These are phyloP conservation scores for Suhomyces wounanorum DNA, from an alignment of 1,139 yeast genomes.

Conservation along the genomic window DNA sequence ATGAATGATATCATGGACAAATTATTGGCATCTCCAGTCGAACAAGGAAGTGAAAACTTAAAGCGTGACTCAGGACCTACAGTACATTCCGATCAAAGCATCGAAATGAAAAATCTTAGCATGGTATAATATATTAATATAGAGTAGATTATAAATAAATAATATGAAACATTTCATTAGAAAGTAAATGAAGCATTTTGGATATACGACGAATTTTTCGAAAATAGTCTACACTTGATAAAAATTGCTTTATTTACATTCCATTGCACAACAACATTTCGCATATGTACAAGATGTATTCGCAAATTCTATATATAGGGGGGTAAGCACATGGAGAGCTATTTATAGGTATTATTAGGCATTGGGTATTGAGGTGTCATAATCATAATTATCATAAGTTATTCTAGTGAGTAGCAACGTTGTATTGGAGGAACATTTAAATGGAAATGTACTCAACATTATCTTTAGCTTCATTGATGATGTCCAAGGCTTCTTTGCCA, in stretches of 20 bases:
- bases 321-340: conserved; percentile 3
- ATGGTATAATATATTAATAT: conserved; percentile 5
- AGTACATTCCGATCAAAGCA: conserved; percentile 11
- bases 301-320: conserved; percentile 12
- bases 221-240: background rate
- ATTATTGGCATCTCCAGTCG: conserved; percentile 3
- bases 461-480: conserved; percentile 73
- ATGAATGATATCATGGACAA: conserved; percentile 12
- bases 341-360: conserved; percentile 7
- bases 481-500: conserved; percentile 53
- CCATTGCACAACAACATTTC: background rate
- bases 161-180: background rate
- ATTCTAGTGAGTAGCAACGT: background rate
- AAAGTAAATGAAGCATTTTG: background rate
- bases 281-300: conserved; percentile 13
- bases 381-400: conserved; percentile 3
- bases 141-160: background rate
- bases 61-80: background rate
- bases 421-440: conserved; percentile 2
- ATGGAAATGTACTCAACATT: conserved; percentile 64
- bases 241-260: background rate
- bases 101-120: conserved; percentile 9
- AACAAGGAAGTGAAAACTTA: background rate
- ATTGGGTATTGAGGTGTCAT: conserved; percentile 4
- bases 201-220: too few relatives aligned